Percentiles rank a stretch among this genome's conserved stretches.
Evolutionary conservation across 2,329 filamentous ascomycete genomes (phyloP).

Genomic region (Zarea fungicola): DNA sequence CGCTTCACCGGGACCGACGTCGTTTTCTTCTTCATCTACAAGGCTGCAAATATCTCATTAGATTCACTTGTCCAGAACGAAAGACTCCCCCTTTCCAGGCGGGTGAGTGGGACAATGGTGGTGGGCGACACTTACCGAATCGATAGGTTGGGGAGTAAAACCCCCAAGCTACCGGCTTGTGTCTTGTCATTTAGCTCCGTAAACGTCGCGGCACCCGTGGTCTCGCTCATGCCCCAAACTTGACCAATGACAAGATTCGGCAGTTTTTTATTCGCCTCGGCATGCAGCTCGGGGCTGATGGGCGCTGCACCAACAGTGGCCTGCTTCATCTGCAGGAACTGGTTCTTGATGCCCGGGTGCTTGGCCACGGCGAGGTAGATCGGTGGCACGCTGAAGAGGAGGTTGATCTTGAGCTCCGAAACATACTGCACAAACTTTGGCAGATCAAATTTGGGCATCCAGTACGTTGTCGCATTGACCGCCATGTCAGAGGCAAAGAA

Average conservation of each 20-base stretch:
- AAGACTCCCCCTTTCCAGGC: not conserved
- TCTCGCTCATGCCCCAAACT: slow-evolving; percentile 56
- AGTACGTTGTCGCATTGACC: slow-evolving; percentile 47
- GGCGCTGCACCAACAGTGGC: slow-evolving; percentile 52
- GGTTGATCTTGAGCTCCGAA: slow-evolving; percentile 44
- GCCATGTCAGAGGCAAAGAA: slow-evolving; percentile 38
- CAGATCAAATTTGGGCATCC: slow-evolving; percentile 59
- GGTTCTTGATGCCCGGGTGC: slow-evolving; percentile 47
- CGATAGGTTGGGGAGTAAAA: slow-evolving; percentile 24
- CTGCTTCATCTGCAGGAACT: slow-evolving; percentile 44
- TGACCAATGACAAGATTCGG: slow-evolving; percentile 41
- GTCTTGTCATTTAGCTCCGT: slow-evolving; percentile 36
- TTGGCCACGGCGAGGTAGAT: slow-evolving; percentile 57
- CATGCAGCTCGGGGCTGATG: slow-evolving; percentile 48
- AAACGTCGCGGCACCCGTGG: slow-evolving; percentile 42
- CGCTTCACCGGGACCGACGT: slow-evolving; percentile 34
- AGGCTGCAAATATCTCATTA: too few species aligned
- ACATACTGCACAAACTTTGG: slow-evolving; percentile 48
- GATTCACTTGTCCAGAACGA: too few species aligned
- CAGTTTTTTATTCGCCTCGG: slow-evolving; percentile 44
- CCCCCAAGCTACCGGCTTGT: slow-evolving; percentile 41
- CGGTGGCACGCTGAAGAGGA: slow-evolving; percentile 55
- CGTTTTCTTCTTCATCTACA: slow-evolving; percentile 34
- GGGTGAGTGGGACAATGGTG: too few species aligned
- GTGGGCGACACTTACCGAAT: slow-evolving; percentile 24